Evolutionary conservation across 768 basidiomycete genomes (phyloP).

Genomic region (Podaxis pistillaris): DNA sequence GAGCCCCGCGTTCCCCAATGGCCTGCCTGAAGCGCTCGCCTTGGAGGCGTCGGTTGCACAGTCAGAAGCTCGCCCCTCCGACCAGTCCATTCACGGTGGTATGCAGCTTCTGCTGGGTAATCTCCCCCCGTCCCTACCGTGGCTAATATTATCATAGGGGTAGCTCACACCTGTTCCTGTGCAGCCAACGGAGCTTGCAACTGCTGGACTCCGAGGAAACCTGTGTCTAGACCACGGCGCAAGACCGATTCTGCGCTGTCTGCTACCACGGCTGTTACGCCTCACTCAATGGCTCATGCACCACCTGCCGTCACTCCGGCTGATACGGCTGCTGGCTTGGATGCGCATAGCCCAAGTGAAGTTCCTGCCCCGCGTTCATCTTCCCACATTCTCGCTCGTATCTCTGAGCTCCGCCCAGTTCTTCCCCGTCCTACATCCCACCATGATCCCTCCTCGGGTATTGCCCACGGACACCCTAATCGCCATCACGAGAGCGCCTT

Average conservation of each 20-base stretch:
- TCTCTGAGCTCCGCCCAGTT: conserved; percentile 66
- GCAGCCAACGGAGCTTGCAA: conserved; percentile 51
- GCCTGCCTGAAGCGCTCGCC: conserved; percentile 56
- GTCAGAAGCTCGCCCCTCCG: conserved; percentile 51
- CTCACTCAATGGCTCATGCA: neutral
- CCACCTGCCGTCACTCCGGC: conserved; percentile 14
- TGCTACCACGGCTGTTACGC: neutral
- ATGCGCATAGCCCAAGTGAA: conserved; percentile 5
- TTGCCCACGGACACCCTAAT: conserved; percentile 37
- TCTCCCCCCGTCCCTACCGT: conserved; percentile 32
- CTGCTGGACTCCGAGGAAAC: conserved; percentile 55
- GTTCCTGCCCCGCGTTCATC: conserved; percentile 25
- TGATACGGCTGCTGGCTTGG: conserved; percentile 12
- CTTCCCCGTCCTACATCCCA: conserved; percentile 55
- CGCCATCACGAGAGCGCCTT: conserved; percentile 50
- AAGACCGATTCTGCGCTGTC: conserved; percentile 16
- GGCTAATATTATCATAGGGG: conserved; percentile 50
- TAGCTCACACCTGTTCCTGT: conserved; percentile 41
- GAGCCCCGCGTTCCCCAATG: conserved; percentile 78
- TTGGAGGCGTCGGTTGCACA: conserved; percentile 62
- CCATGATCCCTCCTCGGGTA: conserved; percentile 47
- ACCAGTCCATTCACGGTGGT: conserved; percentile 64
- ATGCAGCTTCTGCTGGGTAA: conserved; percentile 50
- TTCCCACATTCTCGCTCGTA: conserved; percentile 55
- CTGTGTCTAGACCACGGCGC: conserved; percentile 32